Evolutionary conservation across 371 early-diverging fungal genomes (phyloP).

Genomic region (Conidiobolus incongruus): DNA sequence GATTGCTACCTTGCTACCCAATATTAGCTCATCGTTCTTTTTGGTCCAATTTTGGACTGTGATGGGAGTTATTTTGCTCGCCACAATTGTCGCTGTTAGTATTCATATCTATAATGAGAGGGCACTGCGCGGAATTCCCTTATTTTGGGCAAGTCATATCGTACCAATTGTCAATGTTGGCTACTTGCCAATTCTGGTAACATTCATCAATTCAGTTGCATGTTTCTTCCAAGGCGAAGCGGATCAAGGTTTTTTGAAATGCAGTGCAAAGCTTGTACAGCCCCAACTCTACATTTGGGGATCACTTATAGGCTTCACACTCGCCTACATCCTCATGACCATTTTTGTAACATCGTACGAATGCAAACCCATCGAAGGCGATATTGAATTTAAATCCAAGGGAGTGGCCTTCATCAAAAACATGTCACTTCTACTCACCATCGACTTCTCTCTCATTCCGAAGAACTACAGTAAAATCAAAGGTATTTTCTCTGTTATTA

Average conservation of each 20-base stretch:
- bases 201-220: conserved; percentile 14
- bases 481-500: conserved; percentile 15
- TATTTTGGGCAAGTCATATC: conserved; percentile 17
- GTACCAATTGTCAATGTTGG: conserved; percentile 10
- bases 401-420: conserved; percentile 44
- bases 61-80: conserved; percentile 9
- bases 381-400: conserved; percentile 39
- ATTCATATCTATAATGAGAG: conserved; percentile 11
- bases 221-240: conserved; percentile 7
- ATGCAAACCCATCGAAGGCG: conserved; percentile 29
- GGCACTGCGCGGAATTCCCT: conserved; percentile 6
- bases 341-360: conserved; percentile 44
- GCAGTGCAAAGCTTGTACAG: background rate
- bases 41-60: conserved; percentile 16
- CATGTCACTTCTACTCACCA: conserved; percentile 20
- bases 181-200: conserved; percentile 14
- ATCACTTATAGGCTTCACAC: conserved; percentile 25
- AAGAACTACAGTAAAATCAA: conserved; percentile 11
- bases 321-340: conserved; percentile 32
- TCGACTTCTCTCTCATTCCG: conserved; percentile 14
- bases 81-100: conserved; percentile 6
- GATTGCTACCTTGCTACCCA: conserved; percentile 13
- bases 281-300: conserved; percentile 24
- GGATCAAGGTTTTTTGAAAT: conserved; percentile 8
- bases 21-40: conserved; percentile 12